phyloP scores from a whole-genome alignment of 2,329 filamentous ascomycete genomes.

The Trichophaea hybrida region DNA sequence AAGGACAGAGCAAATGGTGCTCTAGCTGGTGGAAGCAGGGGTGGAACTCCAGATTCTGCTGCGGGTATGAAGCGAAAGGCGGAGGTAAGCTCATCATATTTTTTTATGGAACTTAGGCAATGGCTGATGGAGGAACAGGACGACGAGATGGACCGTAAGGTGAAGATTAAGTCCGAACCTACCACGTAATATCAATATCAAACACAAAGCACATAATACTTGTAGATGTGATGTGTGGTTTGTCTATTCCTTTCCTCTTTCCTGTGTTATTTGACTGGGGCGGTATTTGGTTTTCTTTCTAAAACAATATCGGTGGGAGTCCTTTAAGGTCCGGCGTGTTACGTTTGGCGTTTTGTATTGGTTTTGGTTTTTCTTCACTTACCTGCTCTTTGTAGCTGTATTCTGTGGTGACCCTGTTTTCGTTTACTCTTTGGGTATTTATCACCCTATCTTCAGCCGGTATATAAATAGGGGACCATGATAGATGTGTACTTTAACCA shows the following conservation, averaged over 20 bases:
- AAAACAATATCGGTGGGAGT: background rate
- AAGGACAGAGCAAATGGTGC: slow-evolving; percentile 40
- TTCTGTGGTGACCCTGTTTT: background rate
- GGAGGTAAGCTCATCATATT: slow-evolving; percentile 38
- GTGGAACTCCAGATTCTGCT: slow-evolving; percentile 49
- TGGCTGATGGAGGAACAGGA: slow-evolving; percentile 11
- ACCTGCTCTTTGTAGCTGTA: background rate
- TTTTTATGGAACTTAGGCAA: background rate
- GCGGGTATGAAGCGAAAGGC: slow-evolving; percentile 58
- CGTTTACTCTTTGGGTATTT: background rate
- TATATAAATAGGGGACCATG: too few relatives aligned
- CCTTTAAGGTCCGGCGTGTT: background rate
- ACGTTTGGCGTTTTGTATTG: background rate
- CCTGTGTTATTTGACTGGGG: too few relatives aligned
- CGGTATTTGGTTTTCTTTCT: too few relatives aligned
- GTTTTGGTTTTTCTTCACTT: background rate
- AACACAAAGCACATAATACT: background rate
- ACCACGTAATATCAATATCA: slow-evolving; percentile 7
- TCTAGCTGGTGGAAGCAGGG: slow-evolving; percentile 33
- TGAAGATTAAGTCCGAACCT: slow-evolving; percentile 20
- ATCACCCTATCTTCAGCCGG: background rate
- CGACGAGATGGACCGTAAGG: slow-evolving; percentile 18
- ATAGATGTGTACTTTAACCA: too few relatives aligned
- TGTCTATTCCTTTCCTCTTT: too few relatives aligned
- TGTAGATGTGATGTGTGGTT: too few relatives aligned